A percentile compares a stretch with the other conserved stretches of the same genome.
phyloP scores from a whole-genome alignment of 352 stramenopile genomes.

The Phytophthora pseudosyringae region DNA sequence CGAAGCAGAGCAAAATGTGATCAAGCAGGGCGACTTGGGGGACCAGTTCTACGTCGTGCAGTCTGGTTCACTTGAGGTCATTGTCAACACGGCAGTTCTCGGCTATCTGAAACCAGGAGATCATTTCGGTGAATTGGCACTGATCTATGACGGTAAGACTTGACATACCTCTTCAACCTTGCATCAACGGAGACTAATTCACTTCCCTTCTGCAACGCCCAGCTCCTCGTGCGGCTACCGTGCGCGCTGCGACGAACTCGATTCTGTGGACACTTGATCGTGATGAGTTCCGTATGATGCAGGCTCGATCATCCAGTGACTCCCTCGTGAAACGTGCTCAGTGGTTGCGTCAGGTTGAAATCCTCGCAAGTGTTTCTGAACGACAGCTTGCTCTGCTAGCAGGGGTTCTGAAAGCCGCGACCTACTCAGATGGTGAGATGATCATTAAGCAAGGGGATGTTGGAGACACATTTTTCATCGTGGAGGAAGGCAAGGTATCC shows the following conservation, averaged over 20 bases:
- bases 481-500: slow-evolving; percentile 71
- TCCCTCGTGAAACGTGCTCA: slow-evolving; percentile 77
- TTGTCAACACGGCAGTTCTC: slow-evolving; percentile 68
- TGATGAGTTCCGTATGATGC: slow-evolving; percentile 86
- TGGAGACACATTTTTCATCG: slow-evolving; percentile 85
- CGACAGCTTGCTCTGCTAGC: slow-evolving; percentile 72
- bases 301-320: slow-evolving; percentile 77
- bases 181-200: slow-evolving; percentile 1
- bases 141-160: slow-evolving; percentile 84
- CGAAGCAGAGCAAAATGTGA: slow-evolving; percentile 85
- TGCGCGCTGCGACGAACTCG: slow-evolving; percentile 89
- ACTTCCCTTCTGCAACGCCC: slow-evolving; percentile 1
- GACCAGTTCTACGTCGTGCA: slow-evolving; percentile 94
- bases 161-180: neutral
- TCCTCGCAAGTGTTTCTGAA: slow-evolving; percentile 69
- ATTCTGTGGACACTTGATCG: slow-evolving; percentile 91
- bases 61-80: slow-evolving; percentile 63
- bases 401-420: slow-evolving; percentile 65
- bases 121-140: slow-evolving; percentile 91
- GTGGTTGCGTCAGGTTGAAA: slow-evolving; percentile 77
- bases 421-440: slow-evolving; percentile 70
- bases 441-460: slow-evolving; percentile 88
- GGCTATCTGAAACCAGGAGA: slow-evolving; percentile 61
- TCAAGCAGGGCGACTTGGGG: slow-evolving; percentile 92
- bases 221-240: slow-evolving; percentile 91